These are phyloP conservation scores for Draba incana DNA, from an alignment of 345 rosid genomes.

Conservation along the genomic window DNA sequence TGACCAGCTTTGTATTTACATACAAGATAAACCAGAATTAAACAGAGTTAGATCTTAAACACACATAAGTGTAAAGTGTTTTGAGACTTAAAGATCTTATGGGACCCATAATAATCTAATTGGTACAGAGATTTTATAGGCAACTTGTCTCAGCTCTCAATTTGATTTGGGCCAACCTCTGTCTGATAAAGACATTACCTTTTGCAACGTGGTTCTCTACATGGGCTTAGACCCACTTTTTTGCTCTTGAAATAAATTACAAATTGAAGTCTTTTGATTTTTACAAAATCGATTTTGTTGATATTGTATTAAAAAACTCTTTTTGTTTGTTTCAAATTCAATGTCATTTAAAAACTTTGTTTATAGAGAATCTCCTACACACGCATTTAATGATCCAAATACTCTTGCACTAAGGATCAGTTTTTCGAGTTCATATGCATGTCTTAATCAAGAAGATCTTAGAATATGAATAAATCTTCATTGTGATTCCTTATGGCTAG, in stretches of 20 bases:
- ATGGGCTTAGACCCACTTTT: constrained; percentile 42
- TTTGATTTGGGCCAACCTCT: constrained; percentile 46
- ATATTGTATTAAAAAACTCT: not conserved
- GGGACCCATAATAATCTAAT: constrained; percentile 40
- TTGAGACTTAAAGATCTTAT: constrained; percentile 30
- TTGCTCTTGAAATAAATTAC: constrained; percentile 3
- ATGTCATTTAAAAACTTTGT: constrained; percentile 1
- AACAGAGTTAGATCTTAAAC: not conserved
- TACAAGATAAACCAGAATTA: constrained; percentile 4
- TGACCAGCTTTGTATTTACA: constrained; percentile 22
- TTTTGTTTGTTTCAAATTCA: not conserved
- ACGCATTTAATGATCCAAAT: constrained; percentile 19
- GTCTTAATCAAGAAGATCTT: constrained; percentile 33
- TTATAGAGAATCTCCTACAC: constrained; percentile 6
- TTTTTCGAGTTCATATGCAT: not conserved
- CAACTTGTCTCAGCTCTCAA: constrained; percentile 42
- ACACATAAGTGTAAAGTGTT: constrained; percentile 25
- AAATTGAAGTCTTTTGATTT: constrained; percentile 3
- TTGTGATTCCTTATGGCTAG: constrained; percentile 8
- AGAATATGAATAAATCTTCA: constrained; percentile 22
- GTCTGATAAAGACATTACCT: constrained; percentile 44
- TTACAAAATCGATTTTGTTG: constrained; percentile 23
- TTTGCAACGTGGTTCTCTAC: constrained; percentile 39
- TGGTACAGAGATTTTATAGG: constrained; percentile 41
- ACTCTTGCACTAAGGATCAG: not conserved